Evolutionary conservation across 129 eudicot species (phyloP).

Genomic region (Deinandra increscens): DNA sequence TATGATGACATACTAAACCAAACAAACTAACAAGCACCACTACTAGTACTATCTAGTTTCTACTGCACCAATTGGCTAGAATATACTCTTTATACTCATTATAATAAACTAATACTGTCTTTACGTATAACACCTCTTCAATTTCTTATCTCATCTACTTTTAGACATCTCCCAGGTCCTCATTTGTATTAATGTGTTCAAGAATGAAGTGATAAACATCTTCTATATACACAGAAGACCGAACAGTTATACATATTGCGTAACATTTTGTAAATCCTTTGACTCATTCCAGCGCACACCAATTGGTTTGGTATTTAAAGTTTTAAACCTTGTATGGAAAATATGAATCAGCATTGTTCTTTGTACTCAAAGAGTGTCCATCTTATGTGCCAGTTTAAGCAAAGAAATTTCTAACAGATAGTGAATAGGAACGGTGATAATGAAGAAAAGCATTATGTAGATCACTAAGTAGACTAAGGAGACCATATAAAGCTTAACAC

Average conservation of each 20-base stretch:
- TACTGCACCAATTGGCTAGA: not conserved
- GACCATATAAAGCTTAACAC: not conserved
- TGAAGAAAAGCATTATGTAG: not conserved
- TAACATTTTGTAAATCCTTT: constrained; percentile 1
- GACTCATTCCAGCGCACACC: not conserved
- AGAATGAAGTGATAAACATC: not conserved
- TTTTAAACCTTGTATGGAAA: not conserved
- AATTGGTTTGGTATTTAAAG: not conserved
- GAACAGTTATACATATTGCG: not conserved
- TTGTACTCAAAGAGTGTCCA: not conserved
- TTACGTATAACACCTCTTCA: not conserved
- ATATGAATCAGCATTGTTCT: not conserved
- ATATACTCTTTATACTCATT: not conserved
- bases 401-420: not conserved
- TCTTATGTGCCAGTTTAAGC: not conserved
- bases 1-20: not conserved
- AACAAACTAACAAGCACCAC: not conserved
- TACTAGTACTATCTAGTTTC: not conserved
- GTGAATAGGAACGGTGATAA: not conserved
- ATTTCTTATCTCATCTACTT: not conserved
- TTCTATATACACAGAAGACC: not conserved
- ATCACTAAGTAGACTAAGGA: not conserved
- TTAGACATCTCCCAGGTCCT: not conserved
- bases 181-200: not conserved
- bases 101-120: not conserved